Base-by-base conservation (phyloP, 139 green algal species). In the Picochlorum sp. region DNA sequence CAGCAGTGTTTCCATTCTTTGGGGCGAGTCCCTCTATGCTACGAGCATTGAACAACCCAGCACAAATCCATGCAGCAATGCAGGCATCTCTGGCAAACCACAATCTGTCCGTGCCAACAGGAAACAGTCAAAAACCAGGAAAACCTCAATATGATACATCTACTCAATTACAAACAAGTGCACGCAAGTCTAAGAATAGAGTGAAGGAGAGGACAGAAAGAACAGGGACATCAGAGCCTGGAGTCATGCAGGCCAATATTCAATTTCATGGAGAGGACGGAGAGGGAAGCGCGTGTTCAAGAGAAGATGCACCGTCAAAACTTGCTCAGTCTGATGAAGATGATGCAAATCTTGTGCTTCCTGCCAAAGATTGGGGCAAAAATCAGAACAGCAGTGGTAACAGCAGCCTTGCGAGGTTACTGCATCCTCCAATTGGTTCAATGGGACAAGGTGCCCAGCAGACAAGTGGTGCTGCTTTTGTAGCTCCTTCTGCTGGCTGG, bases 1-100 rank as follows among this genome's bases (percentile, higher is more conserved):
- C 84, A 4, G 60, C 68, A 50, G 77, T 80, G 15, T 92, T 90
- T 51, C 86, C 85, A 28, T 92, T 90, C 69, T 92, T 85, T 65
- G 82, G 84, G 13, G 23, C 88, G 52, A 72, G 81, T 1, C 84
- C 85, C 5, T 72, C 72, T 15, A 68, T 82, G 60, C 71, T 91
- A 18, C 57, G 72, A 67, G 15, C 78, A 67, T 66, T 68, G 83
- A 65, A 65, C 49, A 72, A 70, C 37, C 63, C 62, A 14, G 61
- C 57, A 49, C 41, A 49, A 38, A 78, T 77, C 20, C 72, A 75
- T 20, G 72, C 69, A 28, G 71, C 72, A 37, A 58, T 77, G 3
- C 47, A 68, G 28, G 61, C 68, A 41, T 41, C 16, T 20, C 47
- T 44, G 50, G 50, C 23, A 44, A 24, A 50, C 57, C 45, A 41